Evolutionary conservation across 495 filamentous ascomycete species (phyloP), one percentile per base, ranked within the genome.

Genomic region (Monascus purpureus): DNA sequence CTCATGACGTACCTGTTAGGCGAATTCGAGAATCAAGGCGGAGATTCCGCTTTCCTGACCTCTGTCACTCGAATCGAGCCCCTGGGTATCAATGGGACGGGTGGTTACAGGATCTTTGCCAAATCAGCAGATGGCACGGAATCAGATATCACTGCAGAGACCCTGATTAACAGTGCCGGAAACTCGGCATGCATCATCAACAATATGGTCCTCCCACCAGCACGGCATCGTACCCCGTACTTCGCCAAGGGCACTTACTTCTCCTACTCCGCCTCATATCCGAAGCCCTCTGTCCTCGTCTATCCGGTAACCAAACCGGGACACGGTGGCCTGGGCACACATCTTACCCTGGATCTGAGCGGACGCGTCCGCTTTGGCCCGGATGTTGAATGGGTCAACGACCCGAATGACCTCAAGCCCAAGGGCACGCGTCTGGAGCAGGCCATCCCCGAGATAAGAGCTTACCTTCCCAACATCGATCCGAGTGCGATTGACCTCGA

Each of bases 241-340:
- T 97, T 80, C 57, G 90, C 88, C 17, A 97, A 96, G 59, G 90
- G 90, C 0, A 86, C 83, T 8, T 97, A 97, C 60, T 95, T 88
- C 60, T 83, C 81, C 19, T 94, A 94, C 58, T 52, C 66, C 2
- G 57, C 72, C 0, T 69, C 76, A 2, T 43, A 40, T 0, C 87
- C 84, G 4, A 63, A 59, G 9, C 77, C 92, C 1, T 58, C 50
- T 6, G 88, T 80, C 1, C 70, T 96, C 2, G 57, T 97, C 13
- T 97, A 97, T 47, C 90, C 90, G 1, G 83, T 77, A 0, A 83
- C 86, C 0, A 52, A 78, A 6, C 79, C 82, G 0, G 85, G 87
- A 8, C 68, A 75, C 24, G 87, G 71, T 27, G 90, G 90, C 0
- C 65, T 97, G 6, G 90, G 90, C 25, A 95, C 90, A 1, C 90